Percentiles rank a stretch among this genome's conserved stretches.
phyloP scores from a whole-genome alignment of 2,329 filamentous ascomycete genomes.

The Ciborinia camelliae region DNA sequence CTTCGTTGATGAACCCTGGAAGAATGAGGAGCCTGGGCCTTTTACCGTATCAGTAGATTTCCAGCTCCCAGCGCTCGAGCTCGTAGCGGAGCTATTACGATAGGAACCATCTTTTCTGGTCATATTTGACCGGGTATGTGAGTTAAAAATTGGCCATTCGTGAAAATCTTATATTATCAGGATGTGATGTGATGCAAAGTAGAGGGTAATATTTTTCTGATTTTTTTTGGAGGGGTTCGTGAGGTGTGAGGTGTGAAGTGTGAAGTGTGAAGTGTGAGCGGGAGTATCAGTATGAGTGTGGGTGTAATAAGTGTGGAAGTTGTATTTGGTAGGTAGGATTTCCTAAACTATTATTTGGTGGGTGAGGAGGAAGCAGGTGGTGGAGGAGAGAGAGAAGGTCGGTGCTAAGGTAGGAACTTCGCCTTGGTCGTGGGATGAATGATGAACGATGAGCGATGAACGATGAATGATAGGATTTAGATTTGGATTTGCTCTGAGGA shows the following conservation, averaged over 20 bases:
- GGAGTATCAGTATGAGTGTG: not conserved
- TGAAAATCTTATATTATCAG: not conserved
- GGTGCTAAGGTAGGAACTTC: not conserved
- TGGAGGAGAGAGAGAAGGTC: not conserved
- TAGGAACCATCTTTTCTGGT: conserved; percentile 61
- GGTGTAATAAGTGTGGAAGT: not conserved
- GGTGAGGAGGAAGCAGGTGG: not conserved
- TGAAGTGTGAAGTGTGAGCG: not conserved
- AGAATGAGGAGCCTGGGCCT: conserved; percentile 35
- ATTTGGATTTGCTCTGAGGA: conserved; percentile 8
- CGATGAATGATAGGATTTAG: conserved; percentile 2
- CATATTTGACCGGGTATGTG: conserved; percentile 48
- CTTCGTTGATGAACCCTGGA: conserved; percentile 32
- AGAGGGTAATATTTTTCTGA: conserved; percentile 4
- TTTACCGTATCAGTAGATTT: conserved; percentile 63
- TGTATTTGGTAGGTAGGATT: not conserved
- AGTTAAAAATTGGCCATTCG: conserved; percentile 34
- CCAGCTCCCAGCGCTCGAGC: conserved; percentile 63
- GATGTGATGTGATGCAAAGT: not conserved
- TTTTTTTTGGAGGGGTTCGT: conserved; percentile 7
- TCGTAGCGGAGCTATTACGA: conserved; percentile 62
- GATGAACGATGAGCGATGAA: no score
- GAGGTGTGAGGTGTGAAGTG: conserved; percentile 6
- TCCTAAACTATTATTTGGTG: conserved; percentile 3
- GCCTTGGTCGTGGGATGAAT: not conserved